Evolutionary conservation across 2,329 filamentous ascomycete genomes (phyloP).

Genomic region (Pezizomycotina sp.): DNA sequence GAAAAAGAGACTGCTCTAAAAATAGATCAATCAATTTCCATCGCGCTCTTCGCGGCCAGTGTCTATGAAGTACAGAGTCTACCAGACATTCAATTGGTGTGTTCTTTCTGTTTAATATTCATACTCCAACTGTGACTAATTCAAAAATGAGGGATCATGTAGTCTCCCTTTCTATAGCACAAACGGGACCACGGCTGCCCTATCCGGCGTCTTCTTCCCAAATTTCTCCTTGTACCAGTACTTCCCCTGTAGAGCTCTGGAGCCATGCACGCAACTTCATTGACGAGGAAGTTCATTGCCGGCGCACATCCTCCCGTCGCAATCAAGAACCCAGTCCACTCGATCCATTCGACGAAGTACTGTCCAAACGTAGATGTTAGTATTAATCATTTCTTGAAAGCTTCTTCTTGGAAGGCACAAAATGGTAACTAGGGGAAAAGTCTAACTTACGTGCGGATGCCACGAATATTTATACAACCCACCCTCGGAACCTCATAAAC

Average conservation of each 20-base stretch:
- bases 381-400: background rate
- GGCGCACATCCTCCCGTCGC: conserved; percentile 53
- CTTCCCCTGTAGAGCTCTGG: conserved; percentile 68
- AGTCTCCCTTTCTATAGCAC: conserved; percentile 8
- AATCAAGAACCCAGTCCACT: conserved; percentile 84
- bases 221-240: conserved; percentile 81
- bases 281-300: conserved; percentile 65
- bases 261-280: conserved; percentile 79
- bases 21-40: too few species aligned
- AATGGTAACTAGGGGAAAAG: background rate
- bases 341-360: conserved; percentile 91
- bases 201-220: conserved; percentile 47
- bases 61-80: too few species aligned
- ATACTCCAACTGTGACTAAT: too few species aligned
- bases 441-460: conserved; percentile 49
- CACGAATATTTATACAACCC: conserved; percentile 70
- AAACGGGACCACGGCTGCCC: conserved; percentile 24
- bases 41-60: too few species aligned
- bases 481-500: conserved; percentile 35
- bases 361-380: conserved; percentile 2
- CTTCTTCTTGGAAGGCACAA: background rate
- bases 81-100: too few species aligned
- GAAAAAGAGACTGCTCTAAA: too few species aligned
- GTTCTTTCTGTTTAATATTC: too few species aligned
- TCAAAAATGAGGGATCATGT: too few species aligned